Percentiles rank a stretch among this genome's conserved stretches.
phyloP scores from a whole-genome alignment of 306 rosid genomes.

The Prunus dulcis region DNA sequence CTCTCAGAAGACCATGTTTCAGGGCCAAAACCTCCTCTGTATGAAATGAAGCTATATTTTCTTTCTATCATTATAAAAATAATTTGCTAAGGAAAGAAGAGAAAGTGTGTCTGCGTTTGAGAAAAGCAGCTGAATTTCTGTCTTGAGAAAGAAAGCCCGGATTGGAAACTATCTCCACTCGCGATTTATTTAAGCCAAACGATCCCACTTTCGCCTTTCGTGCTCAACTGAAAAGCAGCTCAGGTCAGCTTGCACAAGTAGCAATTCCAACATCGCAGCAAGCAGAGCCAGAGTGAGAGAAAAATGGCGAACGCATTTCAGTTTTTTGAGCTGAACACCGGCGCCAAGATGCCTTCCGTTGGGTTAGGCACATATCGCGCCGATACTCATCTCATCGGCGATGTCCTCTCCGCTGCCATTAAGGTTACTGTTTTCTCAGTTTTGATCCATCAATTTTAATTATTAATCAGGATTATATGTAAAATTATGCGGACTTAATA shows the following conservation, averaged over 20 bases:
- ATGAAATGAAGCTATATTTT: too few species aligned
- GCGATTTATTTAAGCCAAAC: background rate
- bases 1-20: too few species aligned
- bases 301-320: slow-evolving; percentile 44
- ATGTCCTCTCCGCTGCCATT: slow-evolving; percentile 49
- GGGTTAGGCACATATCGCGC: slow-evolving; percentile 78
- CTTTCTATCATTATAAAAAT: too few species aligned
- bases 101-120: too few species aligned
- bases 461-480: background rate
- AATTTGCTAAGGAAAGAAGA: too few species aligned
- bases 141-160: too few species aligned
- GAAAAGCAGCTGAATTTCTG: too few species aligned
- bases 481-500: background rate
- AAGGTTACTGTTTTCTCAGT: slow-evolving; percentile 31
- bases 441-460: background rate
- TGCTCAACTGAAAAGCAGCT: background rate
- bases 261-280: background rate
- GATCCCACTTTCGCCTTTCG: background rate
- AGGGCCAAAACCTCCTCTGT: too few species aligned
- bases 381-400: slow-evolving; percentile 42
- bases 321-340: slow-evolving; percentile 60
- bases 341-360: slow-evolving; percentile 70
- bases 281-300: background rate
- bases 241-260: background rate
- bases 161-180: too few species aligned